A percentile compares a stretch with the other conserved stretches of the same genome.
These are phyloP conservation scores for Suhomyces pyralidae DNA, from an alignment of 805 yeast genomes.

Conservation along the genomic window DNA sequence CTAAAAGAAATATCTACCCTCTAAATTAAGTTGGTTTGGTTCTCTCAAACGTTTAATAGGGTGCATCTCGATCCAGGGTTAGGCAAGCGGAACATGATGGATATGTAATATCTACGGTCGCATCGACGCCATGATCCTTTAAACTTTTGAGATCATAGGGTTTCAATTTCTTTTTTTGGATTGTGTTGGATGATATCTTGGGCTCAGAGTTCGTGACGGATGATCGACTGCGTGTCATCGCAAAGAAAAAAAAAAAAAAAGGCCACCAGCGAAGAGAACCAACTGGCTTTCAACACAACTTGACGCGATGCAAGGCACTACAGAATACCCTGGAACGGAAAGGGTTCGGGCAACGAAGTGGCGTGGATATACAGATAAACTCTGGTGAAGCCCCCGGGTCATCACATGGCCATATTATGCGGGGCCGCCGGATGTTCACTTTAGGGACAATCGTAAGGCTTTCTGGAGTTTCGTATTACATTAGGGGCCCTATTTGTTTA, in stretches of 20 bases:
- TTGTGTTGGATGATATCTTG: not conserved
- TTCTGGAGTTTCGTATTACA: not conserved
- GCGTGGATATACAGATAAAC: not conserved
- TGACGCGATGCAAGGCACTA: not conserved
- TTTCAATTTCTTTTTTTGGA: not conserved
- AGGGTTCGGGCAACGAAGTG: not conserved
- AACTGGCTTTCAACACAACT: not conserved
- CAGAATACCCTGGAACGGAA: not conserved
- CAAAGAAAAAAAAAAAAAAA: not conserved
- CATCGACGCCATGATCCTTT: not conserved
- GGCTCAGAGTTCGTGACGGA: not conserved
- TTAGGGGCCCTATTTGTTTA: constrained; percentile 1
- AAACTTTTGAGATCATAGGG: not conserved
- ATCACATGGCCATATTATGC: not conserved
- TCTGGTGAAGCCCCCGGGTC: not conserved
- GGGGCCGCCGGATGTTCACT: not conserved
- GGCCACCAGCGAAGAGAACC: not conserved
- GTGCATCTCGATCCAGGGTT: not conserved
- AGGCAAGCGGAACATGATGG: not conserved
- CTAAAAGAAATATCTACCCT: no score
- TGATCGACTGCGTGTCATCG: not conserved
- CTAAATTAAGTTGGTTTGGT: not conserved
- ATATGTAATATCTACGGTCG: not conserved
- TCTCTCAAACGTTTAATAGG: not conserved
- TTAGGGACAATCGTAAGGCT: constrained; percentile 1